phyloP scores from a whole-genome alignment of 2,329 filamentous ascomycete species.

The Beauveria australis region DNA sequence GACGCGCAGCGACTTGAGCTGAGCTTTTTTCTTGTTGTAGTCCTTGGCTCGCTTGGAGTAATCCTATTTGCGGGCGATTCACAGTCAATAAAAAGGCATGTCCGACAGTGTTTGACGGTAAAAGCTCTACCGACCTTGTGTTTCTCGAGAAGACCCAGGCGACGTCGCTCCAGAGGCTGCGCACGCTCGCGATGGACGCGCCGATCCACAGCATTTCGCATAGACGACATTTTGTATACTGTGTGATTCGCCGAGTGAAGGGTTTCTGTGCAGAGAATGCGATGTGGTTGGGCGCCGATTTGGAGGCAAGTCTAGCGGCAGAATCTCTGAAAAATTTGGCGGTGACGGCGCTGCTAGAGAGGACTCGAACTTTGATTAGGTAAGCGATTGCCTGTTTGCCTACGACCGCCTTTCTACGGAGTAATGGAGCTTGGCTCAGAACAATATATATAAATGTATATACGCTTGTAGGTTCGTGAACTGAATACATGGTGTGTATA shows the following conservation, averaged over 20 bases:
- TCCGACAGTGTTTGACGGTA: too few species aligned
- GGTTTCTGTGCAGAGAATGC: not conserved
- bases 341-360: constrained; percentile 19
- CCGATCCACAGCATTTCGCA: constrained; percentile 61
- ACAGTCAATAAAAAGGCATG: not conserved
- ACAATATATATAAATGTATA: too few species aligned
- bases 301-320: constrained; percentile 17
- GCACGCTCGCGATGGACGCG: constrained; percentile 86
- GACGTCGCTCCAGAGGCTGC: constrained; percentile 73
- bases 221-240: constrained; percentile 39
- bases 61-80: constrained; percentile 33
- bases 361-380: too few species aligned
- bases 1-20: constrained; percentile 49
- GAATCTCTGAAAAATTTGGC: constrained; percentile 31
- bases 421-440: too few species aligned
- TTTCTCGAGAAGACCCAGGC: constrained; percentile 91
- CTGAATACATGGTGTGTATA: too few species aligned
- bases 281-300: constrained; percentile 2
- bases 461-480: too few species aligned
- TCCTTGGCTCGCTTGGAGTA: constrained; percentile 58
- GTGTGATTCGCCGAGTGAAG: not conserved
- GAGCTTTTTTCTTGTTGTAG: constrained; percentile 56
- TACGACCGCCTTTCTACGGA: too few species aligned
- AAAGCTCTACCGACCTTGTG: constrained; percentile 56
- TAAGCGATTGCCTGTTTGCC: too few species aligned